Evolutionary conservation across 805 yeast genomes (phyloP).

Genomic region (Suhomyces sp.): DNA sequence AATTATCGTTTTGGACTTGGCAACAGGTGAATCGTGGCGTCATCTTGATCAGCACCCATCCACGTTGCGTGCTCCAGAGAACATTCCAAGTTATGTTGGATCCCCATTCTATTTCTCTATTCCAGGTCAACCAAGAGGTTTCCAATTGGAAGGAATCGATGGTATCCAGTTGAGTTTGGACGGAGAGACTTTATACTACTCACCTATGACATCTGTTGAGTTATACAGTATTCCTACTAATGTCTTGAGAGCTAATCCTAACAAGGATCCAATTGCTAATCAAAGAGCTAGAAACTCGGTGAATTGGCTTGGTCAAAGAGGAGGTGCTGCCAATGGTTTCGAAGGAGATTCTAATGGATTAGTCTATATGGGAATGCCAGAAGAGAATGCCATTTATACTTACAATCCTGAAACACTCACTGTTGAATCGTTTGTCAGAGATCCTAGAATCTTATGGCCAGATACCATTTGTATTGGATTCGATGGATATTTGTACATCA

Average conservation of each 20-base stretch:
- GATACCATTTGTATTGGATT: conserved; percentile 1
- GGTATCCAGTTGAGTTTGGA: conserved; percentile 4
- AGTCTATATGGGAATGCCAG: conserved; percentile 3
- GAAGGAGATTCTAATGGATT: background rate
- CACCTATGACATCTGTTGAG: background rate
- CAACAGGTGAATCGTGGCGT: conserved; percentile 4
- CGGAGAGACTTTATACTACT: conserved; percentile 2
- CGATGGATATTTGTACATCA: conserved; percentile 2
- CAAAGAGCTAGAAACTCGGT: conserved; percentile 3
- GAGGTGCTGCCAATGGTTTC: conserved; percentile 2
- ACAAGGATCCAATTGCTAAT: conserved; percentile 1
- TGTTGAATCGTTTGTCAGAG: conserved; percentile 2
- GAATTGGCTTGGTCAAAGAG: conserved; percentile 1
- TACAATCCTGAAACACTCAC: conserved; percentile 1
- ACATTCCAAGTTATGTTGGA: conserved; percentile 2
- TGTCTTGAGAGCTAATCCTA: background rate
- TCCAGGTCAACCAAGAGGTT: conserved; percentile 1
- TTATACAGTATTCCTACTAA: conserved; percentile 2
- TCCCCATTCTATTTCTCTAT: background rate
- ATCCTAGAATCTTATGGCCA: conserved; percentile 5
- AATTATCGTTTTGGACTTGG: conserved; percentile 1
- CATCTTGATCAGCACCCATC: conserved; percentile 5
- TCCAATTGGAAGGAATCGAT: conserved; percentile 1
- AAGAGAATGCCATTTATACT: conserved; percentile 1
- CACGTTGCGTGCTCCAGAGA: background rate